phyloP scores from a whole-genome alignment of 2,329 filamentous ascomycete species.

The Aureobasidium mangrovei region DNA sequence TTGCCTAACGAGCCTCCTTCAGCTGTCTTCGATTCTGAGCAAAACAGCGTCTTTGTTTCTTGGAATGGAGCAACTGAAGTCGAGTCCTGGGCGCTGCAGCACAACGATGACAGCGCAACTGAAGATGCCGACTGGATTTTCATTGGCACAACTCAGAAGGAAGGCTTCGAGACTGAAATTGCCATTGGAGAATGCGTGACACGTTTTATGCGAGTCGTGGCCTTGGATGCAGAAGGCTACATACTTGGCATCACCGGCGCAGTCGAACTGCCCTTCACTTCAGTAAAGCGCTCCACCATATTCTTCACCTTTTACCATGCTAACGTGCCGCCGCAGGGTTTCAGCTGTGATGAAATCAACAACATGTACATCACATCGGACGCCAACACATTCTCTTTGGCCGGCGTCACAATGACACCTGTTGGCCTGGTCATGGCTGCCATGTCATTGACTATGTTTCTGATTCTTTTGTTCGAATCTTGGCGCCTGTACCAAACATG shows the following conservation, averaged over 20 bases:
- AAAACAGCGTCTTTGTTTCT: conserved; percentile 38
- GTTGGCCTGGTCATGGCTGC: conserved; percentile 4
- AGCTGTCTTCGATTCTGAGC: conserved; percentile 17
- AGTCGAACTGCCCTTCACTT: background rate
- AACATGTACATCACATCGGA: background rate
- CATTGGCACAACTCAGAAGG: conserved; percentile 13
- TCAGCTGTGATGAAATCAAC: conserved; percentile 8
- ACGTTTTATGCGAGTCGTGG: conserved; percentile 18
- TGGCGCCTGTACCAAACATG: conserved; percentile 1
- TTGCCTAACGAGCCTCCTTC: conserved; percentile 20
- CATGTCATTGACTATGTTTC: conserved; percentile 9
- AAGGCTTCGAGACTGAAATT: conserved; percentile 20
- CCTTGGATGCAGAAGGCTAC: conserved; percentile 19
- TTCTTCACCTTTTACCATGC: background rate
- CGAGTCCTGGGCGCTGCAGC: conserved; percentile 34
- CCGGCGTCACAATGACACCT: background rate
- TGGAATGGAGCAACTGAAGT: conserved; percentile 45
- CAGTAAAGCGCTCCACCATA: background rate
- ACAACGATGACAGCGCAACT: background rate
- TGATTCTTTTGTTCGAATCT: background rate
- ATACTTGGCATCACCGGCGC: conserved; percentile 15
- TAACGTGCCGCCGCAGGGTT: background rate
- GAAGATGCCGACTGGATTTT: conserved; percentile 18
- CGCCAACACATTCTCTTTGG: background rate
- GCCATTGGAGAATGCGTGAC: background rate